These are phyloP conservation scores for Fusarium newnesense DNA, from an alignment of 2,329 filamentous ascomycete genomes.

Conservation along the genomic window DNA sequence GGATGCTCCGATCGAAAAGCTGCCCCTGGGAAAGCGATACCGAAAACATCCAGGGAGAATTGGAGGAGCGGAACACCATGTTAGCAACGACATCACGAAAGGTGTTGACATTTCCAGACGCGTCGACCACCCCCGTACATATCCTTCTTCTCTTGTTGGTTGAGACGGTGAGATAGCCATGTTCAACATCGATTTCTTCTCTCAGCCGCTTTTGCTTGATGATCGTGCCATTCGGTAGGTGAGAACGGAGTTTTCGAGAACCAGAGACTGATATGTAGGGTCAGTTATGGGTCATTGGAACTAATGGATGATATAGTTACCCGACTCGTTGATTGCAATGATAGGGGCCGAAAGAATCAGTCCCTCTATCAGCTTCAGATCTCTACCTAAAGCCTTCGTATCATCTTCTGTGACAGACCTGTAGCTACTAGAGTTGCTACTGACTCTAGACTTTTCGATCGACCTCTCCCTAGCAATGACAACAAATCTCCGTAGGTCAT, in stretches of 20 bases:
- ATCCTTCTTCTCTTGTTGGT: constrained; percentile 20
- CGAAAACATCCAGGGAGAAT: not conserved
- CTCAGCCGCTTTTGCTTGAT: constrained; percentile 26
- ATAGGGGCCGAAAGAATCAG: constrained; percentile 8
- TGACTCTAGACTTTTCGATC: not conserved
- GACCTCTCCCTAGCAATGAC: constrained; percentile 6
- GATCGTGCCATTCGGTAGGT: not conserved
- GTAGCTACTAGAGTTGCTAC: rapidly evolving
- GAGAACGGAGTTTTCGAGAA: not conserved
- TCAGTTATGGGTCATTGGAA: not conserved
- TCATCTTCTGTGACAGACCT: not conserved
- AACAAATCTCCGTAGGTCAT: constrained; percentile 18
- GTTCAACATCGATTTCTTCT: constrained; percentile 11
- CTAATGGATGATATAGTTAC: not conserved
- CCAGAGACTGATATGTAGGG: not conserved
- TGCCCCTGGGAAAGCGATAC: constrained; percentile 25
- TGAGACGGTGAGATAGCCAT: constrained; percentile 10
- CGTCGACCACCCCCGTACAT: not conserved
- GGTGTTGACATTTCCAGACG: not conserved
- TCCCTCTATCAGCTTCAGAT: constrained; percentile 12
- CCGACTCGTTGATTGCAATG: constrained; percentile 7
- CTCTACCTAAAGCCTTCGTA: not conserved
- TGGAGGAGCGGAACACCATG: constrained; percentile 14
- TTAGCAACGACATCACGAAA: constrained; percentile 17
- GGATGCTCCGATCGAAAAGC: constrained; percentile 24